Conservation (phyloP, 2,329 filamentous ascomycete species). For the Fusarium lyarnte region DNA sequence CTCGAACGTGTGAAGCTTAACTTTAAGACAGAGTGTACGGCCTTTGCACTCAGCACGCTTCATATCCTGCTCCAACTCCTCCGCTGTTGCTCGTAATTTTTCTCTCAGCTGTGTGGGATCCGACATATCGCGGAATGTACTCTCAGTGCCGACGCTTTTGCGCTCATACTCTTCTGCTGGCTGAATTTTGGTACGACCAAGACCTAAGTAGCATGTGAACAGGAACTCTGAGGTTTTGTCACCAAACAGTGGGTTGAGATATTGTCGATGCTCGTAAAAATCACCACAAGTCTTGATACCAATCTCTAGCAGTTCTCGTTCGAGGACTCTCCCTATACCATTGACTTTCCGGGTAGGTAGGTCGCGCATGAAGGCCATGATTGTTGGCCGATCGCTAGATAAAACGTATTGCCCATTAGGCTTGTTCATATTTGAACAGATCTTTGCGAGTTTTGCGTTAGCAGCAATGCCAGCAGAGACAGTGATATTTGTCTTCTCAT, state of each 20-base stretch:
- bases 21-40: slow-evolving; percentile 88
- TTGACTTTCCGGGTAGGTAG: slow-evolving; percentile 92
- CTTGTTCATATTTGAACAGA: slow-evolving; percentile 95
- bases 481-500: slow-evolving; percentile 81
- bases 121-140: slow-evolving; percentile 85
- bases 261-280: slow-evolving; percentile 79
- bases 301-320: slow-evolving; percentile 87
- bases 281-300: slow-evolving; percentile 90
- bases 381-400: slow-evolving; percentile 74
- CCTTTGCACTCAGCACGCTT: slow-evolving; percentile 83
- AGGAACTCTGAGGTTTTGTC: slow-evolving; percentile 92
- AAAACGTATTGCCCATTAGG: slow-evolving; percentile 91
- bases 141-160: slow-evolving; percentile 94
- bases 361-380: slow-evolving; percentile 86
- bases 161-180: slow-evolving; percentile 90
- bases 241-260: slow-evolving; percentile 82
- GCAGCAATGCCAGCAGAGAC: slow-evolving; percentile 94
- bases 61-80: slow-evolving; percentile 89
- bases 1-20: slow-evolving; percentile 95
- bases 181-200: slow-evolving; percentile 85
- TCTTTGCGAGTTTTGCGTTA: slow-evolving; percentile 94
- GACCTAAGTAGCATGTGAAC: slow-evolving; percentile 82
- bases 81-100: slow-evolving; percentile 82
- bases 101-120: slow-evolving; percentile 74
- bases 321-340: slow-evolving; percentile 92